These are phyloP conservation scores for Vanilla planifolia DNA, from an alignment of 106 monocot species.

Conservation along the genomic window DNA sequence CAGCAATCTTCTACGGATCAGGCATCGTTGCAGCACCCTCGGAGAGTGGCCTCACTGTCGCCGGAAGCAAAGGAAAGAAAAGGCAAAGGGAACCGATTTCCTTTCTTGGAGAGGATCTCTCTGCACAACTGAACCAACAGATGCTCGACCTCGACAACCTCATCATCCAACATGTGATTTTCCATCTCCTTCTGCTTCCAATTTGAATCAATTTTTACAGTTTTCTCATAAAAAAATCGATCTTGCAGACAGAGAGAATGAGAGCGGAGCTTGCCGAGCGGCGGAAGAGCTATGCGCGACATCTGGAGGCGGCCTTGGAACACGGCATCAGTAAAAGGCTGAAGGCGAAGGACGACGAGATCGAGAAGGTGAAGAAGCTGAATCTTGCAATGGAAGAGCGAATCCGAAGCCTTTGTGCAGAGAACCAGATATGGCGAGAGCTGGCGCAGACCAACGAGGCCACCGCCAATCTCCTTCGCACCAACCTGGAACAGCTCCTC, in stretches of 20 bases:
- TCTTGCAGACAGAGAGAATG: conserved; percentile 15
- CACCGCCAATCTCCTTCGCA: conserved; percentile 35
- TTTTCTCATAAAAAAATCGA: not conserved
- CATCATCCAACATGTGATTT: conserved; percentile 20
- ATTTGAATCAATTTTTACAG: not conserved
- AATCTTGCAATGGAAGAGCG: conserved; percentile 51
- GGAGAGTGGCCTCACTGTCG: conserved; percentile 12
- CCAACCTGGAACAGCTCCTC: conserved; percentile 44
- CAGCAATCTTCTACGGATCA: not conserved
- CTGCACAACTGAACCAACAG: conserved; percentile 18
- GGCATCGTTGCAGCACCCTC: conserved; percentile 9
- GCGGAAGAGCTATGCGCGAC: conserved; percentile 13
- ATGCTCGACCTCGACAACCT: conserved; percentile 37
- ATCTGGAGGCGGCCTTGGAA: conserved; percentile 20
- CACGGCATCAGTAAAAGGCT: conserved; percentile 18
- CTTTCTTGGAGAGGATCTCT: conserved; percentile 6
- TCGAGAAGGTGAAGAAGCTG: conserved; percentile 27
- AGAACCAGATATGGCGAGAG: conserved; percentile 56
- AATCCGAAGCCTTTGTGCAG: conserved; percentile 22
- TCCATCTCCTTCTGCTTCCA: not conserved
- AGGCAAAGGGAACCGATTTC: conserved; percentile 12
- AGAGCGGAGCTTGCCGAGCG: conserved; percentile 35
- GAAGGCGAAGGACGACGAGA: conserved; percentile 55
- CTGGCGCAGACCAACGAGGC: conserved; percentile 55
- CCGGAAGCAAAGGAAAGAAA: not conserved